Evolutionary conservation across 2,329 filamentous ascomycete genomes (phyloP), one percentile per base, ranked within the genome.

Genomic region (Phoma sp.): DNA sequence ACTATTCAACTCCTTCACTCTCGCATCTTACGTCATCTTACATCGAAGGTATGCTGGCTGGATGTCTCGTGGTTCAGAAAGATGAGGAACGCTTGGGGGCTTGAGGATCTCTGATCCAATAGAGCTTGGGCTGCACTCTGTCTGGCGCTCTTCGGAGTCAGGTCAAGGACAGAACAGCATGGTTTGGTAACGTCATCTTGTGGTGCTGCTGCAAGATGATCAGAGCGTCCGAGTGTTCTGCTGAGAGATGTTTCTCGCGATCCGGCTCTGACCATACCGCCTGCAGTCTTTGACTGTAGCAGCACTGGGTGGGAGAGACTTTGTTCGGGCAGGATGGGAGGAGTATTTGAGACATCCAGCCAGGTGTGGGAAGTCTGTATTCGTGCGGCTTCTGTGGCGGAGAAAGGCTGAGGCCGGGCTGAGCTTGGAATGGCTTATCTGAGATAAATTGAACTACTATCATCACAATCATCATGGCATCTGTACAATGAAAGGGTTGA

Each of bases 21-120:
- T 29, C 27, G 27, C 27, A 29, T 29, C 27, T 2, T 3, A 7
- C 27, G 3, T 29, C 27, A 29, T 29, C 27, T 9, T 9, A 29
- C 27, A 7, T 29, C 27, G 3, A 29, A 13, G 39, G 32, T 32
- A 43, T 22, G 32, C 32, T 50, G 47, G 39, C n/a, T 50, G 39
- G 47, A 8, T 50, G 32, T 43, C 47, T 24, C 30, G 38, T n/a
- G 47, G 32, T 43, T 50, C 32, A 43, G 39, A 43, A 50, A 38
- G 47, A 50, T 32, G 38, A 43, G 39, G 38, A 43, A 43, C 39
- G 47, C 40, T 39, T 51, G 14, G 47, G 40, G 18, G 40, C 47
- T 51, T 44, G 40, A 39, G 24, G 25, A 11, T 33, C 4, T n/a
- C 27, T 27, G 8, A 13, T 14, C 25, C 33, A 44, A 51, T n/a